phyloP scores from a whole-genome alignment of 73 alveolate genomes.

The Tetrahymena borealis region DNA sequence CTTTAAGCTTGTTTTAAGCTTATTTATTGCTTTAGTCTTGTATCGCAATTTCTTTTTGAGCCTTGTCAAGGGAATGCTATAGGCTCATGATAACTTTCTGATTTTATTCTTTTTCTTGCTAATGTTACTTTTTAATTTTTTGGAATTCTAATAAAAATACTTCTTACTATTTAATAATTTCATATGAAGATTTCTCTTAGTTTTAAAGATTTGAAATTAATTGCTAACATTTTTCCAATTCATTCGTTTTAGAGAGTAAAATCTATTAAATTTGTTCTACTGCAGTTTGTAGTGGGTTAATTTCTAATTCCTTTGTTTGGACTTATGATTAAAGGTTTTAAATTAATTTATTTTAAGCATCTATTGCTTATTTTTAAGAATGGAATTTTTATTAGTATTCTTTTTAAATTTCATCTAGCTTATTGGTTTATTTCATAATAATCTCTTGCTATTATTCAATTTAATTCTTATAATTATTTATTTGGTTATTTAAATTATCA shows the following conservation, averaged over 20 bases:
- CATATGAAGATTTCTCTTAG: neutral
- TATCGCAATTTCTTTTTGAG: neutral
- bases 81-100: neutral
- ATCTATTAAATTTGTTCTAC: neutral
- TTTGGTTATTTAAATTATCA: neutral
- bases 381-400: neutral
- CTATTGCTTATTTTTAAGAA: neutral
- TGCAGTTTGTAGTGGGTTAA: neutral
- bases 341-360: neutral
- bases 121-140: neutral
- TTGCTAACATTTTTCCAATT: neutral
- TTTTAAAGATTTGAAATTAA: neutral
- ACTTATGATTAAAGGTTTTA: neutral
- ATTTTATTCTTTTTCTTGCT: neutral
- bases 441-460: neutral
- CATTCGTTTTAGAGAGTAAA: neutral
- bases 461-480: neutral
- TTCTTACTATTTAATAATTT: neutral
- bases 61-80: neutral
- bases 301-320: neutral
- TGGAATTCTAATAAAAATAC: neutral
- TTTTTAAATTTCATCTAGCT: neutral
- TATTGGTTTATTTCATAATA: neutral
- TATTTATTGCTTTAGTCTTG: neutral
- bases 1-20: neutral